Conservation (phyloP, 495 filamentous ascomycete genomes). For the Jackrogersella minutella region DNA sequence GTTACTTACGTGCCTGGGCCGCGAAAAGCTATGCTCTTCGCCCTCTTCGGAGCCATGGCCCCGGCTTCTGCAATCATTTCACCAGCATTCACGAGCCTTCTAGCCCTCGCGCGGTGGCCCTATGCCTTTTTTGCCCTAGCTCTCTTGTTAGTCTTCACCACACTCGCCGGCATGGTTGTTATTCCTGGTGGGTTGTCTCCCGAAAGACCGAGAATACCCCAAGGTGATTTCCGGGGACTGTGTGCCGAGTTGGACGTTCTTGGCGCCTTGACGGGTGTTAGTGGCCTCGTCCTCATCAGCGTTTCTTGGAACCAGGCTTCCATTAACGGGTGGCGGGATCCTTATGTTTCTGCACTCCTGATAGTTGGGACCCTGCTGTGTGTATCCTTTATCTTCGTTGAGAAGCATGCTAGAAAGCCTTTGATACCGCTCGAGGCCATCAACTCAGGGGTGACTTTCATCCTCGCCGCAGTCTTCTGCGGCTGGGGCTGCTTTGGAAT, state of each 20-base stretch:
- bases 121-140: conserved; percentile 69
- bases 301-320: conserved; percentile 70
- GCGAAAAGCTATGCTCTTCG: conserved; percentile 71
- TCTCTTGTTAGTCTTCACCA: conserved; percentile 54
- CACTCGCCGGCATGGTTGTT: conserved; percentile 52
- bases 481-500: conserved; percentile 74
- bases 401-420: conserved; percentile 58
- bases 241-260: conserved; percentile 57
- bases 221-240: conserved; percentile 32
- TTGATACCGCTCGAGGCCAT: conserved; percentile 65
- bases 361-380: conserved; percentile 62
- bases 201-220: conserved; percentile 13
- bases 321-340: conserved; percentile 63
- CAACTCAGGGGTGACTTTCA: conserved; percentile 59
- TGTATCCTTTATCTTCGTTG: conserved; percentile 60
- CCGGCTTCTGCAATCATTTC: conserved; percentile 65
- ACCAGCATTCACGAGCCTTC: conserved; percentile 59
- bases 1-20: conserved; percentile 61
- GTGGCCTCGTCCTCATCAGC: conserved; percentile 65
- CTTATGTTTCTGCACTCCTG: conserved; percentile 62
- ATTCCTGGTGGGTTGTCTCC: conserved; percentile 63
- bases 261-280: conserved; percentile 62
- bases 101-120: conserved; percentile 69
- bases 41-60: conserved; percentile 70
- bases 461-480: conserved; percentile 62